These are phyloP conservation scores for Polygonum maritimum DNA, from an alignment of 148 eudicot species.

Conservation along the genomic window DNA sequence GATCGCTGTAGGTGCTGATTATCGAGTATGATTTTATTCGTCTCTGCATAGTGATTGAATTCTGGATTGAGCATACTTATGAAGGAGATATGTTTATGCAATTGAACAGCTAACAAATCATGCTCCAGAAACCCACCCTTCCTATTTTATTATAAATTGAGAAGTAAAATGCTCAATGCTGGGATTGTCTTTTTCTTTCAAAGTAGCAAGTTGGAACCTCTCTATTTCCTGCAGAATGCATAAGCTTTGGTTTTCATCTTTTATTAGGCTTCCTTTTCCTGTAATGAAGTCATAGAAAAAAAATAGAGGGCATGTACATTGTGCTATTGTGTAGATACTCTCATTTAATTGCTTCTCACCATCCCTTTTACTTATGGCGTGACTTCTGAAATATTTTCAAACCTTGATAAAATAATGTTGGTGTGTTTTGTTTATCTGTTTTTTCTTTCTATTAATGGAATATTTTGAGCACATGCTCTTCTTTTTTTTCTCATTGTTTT, in stretches of 20 bases:
- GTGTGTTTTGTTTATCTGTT: neutral
- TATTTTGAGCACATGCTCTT: neutral
- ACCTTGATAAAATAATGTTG: neutral
- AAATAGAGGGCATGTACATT: neutral
- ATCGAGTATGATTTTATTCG: neutral
- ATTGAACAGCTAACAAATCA: neutral
- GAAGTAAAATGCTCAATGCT: neutral
- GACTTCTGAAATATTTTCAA: neutral
- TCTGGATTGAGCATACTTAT: neutral
- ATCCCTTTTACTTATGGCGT: neutral
- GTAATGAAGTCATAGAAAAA: neutral
- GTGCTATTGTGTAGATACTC: neutral
- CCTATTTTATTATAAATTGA: neutral
- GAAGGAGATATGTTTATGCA: neutral
- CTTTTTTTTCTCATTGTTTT: neutral
- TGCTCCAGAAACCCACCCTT: neutral
- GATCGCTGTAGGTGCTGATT: neutral
- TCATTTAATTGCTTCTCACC: neutral
- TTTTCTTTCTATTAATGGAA: neutral
- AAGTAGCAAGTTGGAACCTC: neutral
- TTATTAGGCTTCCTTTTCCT: neutral
- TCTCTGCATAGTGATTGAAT: neutral
- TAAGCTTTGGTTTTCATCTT: neutral
- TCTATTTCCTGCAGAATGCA: neutral
- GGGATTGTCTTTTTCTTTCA: neutral